A percentile compares a stretch with the other conserved stretches of the same genome.
Evolutionary conservation across 805 yeast species (phyloP).

Genomic region (Cyberlindnera lachancei): DNA sequence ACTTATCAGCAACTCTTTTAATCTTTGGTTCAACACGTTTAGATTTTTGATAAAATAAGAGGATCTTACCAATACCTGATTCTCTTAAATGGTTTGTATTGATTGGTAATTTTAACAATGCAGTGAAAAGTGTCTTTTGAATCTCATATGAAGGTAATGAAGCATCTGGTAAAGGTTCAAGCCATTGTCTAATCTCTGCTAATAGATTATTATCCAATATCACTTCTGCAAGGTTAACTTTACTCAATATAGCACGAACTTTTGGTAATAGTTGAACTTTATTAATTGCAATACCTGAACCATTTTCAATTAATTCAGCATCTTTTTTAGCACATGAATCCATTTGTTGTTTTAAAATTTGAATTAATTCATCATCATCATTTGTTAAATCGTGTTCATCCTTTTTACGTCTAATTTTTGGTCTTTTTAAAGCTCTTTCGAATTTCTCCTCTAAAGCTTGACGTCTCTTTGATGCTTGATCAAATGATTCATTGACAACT

Average conservation of each 20-base stretch:
- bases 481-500: constrained; percentile 11
- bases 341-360: constrained; percentile 80
- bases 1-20: constrained; percentile 81
- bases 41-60: constrained; percentile 87
- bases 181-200: constrained; percentile 93
- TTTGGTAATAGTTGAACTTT: constrained; percentile 75
- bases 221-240: constrained; percentile 83
- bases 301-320: constrained; percentile 41
- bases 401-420: constrained; percentile 53
- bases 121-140: constrained; percentile 76
- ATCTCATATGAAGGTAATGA: constrained; percentile 96
- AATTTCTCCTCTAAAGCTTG: constrained; percentile 74
- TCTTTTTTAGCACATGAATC: constrained; percentile 77
- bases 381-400: constrained; percentile 93
- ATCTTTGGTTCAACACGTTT: constrained; percentile 81
- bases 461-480: constrained; percentile 42
- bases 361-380: constrained; percentile 87
- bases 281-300: constrained; percentile 42
- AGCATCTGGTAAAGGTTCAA: constrained; percentile 97
- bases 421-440: constrained; percentile 66
- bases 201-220: constrained; percentile 88
- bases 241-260: constrained; percentile 67
- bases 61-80: constrained; percentile 87
- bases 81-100: constrained; percentile 94
- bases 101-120: constrained; percentile 75